These are phyloP conservation scores for Tetragonia tetragonoides DNA, from an alignment of 148 eudicot genomes.

Conservation along the genomic window DNA sequence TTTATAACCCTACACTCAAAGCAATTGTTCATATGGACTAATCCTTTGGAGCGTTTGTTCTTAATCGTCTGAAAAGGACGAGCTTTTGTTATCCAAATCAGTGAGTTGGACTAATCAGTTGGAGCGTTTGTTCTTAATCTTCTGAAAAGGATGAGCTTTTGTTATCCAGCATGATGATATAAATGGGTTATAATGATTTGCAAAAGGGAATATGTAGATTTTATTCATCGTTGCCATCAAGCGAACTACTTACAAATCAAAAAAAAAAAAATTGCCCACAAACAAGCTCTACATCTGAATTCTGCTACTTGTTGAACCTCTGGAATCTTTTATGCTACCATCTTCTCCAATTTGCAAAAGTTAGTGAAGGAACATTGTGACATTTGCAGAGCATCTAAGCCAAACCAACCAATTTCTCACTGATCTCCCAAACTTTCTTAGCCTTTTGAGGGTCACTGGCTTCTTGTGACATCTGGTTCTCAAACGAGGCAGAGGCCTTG, in stretches of 20 bases:
- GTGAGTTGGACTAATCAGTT: too few species aligned
- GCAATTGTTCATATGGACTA: neutral
- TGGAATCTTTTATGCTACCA: neutral
- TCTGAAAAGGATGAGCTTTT: too few species aligned
- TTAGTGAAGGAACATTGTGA: slow-evolving; percentile 1
- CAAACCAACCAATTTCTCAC: slow-evolving; percentile 69
- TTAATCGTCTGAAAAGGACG: too few species aligned
- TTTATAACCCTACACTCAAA: neutral
- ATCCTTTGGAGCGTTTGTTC: too few species aligned
- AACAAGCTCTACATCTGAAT: neutral
- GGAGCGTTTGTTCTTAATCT: too few species aligned
- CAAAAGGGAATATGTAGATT: slow-evolving; percentile 7
- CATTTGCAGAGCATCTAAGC: slow-evolving; percentile 27
- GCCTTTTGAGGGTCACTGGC: slow-evolving; percentile 65
- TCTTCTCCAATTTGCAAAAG: neutral
- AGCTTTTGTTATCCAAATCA: too few species aligned
- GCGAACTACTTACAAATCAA: slow-evolving; percentile 19
- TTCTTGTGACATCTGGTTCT: slow-evolving; percentile 61
- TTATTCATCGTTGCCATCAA: slow-evolving; percentile 20
- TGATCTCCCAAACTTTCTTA: slow-evolving; percentile 61
- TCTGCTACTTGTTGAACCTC: neutral
- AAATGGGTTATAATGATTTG: neutral
- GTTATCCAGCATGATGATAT: too few species aligned
- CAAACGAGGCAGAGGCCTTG: slow-evolving; percentile 60
- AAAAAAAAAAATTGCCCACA: slow-evolving; percentile 20